A percentile compares a stretch with the other conserved stretches of the same genome.
phyloP scores from a whole-genome alignment of 371 early-diverging fungal genomes.

The Edhazardia aedis region DNA sequence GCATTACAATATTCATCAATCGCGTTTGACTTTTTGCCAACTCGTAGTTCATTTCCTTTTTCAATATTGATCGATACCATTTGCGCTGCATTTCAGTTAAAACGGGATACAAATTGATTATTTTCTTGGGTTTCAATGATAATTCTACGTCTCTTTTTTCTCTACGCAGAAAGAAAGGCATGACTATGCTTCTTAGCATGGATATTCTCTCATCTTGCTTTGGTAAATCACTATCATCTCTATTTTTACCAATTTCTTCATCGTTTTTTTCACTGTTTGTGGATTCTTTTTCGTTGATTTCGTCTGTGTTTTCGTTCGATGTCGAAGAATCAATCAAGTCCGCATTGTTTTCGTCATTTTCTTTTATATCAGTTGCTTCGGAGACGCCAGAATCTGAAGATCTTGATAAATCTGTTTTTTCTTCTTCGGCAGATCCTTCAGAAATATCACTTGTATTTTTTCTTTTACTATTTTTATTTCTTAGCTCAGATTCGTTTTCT shows the following conservation, averaged over 20 bases:
- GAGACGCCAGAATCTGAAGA: no score
- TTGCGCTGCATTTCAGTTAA: slow-evolving; percentile 76
- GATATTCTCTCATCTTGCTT: slow-evolving; percentile 72
- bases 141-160: slow-evolving; percentile 92
- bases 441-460: no score
- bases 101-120: slow-evolving; percentile 73
- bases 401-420: no score
- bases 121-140: slow-evolving; percentile 66
- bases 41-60: slow-evolving; percentile 60
- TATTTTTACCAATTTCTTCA: slow-evolving; percentile 65
- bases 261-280: no score
- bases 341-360: no score
- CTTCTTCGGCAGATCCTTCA: no score
- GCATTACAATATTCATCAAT: slow-evolving; percentile 91
- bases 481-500: no score
- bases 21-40: slow-evolving; percentile 57
- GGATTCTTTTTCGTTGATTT: no score
- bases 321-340: no score
- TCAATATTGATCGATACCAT: slow-evolving; percentile 77
- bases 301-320: no score
- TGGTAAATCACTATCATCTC: slow-evolving; percentile 62
- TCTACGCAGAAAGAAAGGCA: slow-evolving; percentile 79
- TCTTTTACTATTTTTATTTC: no score
- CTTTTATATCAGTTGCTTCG: no score
- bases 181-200: slow-evolving; percentile 51